Evolutionary conservation across 1,284 basidiomycete species (phyloP).

Genomic region (Puccinia triticina): DNA sequence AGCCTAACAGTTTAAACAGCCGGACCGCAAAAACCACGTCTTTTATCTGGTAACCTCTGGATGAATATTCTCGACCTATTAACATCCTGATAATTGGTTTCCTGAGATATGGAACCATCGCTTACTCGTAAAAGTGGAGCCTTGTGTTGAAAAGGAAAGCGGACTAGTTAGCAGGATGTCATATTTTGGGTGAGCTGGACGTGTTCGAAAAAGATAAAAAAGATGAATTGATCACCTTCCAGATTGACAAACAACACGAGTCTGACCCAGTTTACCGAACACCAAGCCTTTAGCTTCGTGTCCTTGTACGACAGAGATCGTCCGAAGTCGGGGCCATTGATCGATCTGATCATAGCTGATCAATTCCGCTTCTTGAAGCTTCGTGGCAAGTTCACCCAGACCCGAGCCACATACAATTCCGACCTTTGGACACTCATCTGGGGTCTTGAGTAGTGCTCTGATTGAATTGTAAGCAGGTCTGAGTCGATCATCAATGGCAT

Average conservation of each 20-base stretch:
- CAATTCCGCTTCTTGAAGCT: conserved; percentile 54
- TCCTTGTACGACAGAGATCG: conserved; percentile 66
- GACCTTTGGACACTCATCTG: conserved; percentile 65
- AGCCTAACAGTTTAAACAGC: conserved; percentile 40
- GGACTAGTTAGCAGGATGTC: neutral
- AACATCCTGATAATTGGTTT: neutral
- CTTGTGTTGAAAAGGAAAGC: neutral
- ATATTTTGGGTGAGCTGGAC: neutral
- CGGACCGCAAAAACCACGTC: conserved; percentile 45
- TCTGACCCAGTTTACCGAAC: conserved; percentile 71
- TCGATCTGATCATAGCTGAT: conserved; percentile 55
- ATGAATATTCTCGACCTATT: neutral
- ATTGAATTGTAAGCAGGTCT: conserved; percentile 29
- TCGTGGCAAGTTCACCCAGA: conserved; percentile 54
- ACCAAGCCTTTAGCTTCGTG: conserved; percentile 72
- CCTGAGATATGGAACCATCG: neutral
- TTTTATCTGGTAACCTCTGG: conserved; percentile 36
- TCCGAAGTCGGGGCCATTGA: conserved; percentile 55
- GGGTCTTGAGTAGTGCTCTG: neutral
- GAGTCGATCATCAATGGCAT: conserved; percentile 27
- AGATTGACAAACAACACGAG: conserved; percentile 46
- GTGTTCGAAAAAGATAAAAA: neutral
- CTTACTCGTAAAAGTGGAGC: conserved; percentile 49
- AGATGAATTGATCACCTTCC: conserved; percentile 28
- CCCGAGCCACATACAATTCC: conserved; percentile 68